Evolutionary conservation across 768 basidiomycete genomes (phyloP).

Genomic region (Kwoniella shandongensis): DNA sequence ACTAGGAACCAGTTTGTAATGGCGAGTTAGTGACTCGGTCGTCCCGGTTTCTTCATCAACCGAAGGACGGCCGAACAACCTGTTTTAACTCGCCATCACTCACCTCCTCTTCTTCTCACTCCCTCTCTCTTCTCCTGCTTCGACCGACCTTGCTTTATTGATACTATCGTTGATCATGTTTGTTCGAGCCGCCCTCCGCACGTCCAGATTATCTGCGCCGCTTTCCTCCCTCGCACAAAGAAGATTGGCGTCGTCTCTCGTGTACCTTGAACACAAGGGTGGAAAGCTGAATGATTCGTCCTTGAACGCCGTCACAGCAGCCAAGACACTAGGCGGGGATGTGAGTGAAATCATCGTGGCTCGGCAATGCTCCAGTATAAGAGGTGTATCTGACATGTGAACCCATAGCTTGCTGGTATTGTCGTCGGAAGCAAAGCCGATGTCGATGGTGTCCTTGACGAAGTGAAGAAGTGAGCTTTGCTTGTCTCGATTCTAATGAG

Average conservation of each 20-base stretch:
- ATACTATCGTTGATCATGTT: constrained; percentile 1
- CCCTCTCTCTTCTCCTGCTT: neutral
- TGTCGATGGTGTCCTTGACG: constrained; percentile 66
- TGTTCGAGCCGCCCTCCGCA: constrained; percentile 17
- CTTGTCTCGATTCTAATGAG: neutral
- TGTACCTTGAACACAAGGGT: constrained; percentile 83
- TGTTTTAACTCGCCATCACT: too few species aligned
- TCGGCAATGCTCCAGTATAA: constrained; percentile 58
- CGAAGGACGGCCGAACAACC: too few species aligned
- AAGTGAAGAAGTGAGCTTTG: constrained; percentile 71
- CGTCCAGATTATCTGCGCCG: neutral
- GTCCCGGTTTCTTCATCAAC: too few species aligned
- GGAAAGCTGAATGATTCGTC: constrained; percentile 80
- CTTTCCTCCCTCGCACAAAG: constrained; percentile 22
- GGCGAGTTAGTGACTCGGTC: too few species aligned
- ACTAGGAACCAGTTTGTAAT: too few species aligned
- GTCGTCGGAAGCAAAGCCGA: constrained; percentile 55
- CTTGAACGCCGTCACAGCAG: constrained; percentile 88
- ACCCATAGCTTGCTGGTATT: constrained; percentile 55
- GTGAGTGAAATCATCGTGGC: constrained; percentile 78
- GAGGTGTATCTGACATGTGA: neutral
- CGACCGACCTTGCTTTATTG: neutral
- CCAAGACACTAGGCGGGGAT: constrained; percentile 76
- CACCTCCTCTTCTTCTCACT: neutral
- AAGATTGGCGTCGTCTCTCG: constrained; percentile 57